Evolutionary conservation across 2,329 filamentous ascomycete species (phyloP).

Genomic region (Paracoccidioides lutzii): DNA sequence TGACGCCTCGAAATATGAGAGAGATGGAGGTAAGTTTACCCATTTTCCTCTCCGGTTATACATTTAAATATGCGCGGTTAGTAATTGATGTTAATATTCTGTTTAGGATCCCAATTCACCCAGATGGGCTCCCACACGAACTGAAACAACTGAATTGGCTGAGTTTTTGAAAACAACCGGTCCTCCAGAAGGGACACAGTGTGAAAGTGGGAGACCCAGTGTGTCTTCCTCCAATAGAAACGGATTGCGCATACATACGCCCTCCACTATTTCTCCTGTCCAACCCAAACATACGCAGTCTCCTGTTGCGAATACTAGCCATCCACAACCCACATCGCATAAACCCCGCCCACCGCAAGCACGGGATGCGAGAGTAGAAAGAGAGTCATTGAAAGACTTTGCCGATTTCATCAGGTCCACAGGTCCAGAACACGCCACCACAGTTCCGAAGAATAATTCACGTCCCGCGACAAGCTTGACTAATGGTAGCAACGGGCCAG

Average conservation of each 20-base stretch:
- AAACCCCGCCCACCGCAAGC: conserved; percentile 30
- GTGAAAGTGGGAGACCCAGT: conserved; percentile 12
- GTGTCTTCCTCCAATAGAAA: conserved; percentile 6
- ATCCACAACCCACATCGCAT: conserved; percentile 13
- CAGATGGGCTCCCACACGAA: conserved; percentile 21
- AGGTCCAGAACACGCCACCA: conserved; percentile 42
- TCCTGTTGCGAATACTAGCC: not conserved
- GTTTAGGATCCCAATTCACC: conserved; percentile 23
- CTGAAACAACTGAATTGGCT: conserved; percentile 25
- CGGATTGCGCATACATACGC: conserved; percentile 13
- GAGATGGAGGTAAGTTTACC: conserved; percentile 52
- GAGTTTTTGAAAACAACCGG: conserved; percentile 27
- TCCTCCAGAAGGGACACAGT: conserved; percentile 19
- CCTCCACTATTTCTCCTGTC: conserved; percentile 10
- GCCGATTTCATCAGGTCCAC: conserved; percentile 82
- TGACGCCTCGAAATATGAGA: conserved; percentile 68
- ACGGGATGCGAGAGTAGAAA: conserved; percentile 58
- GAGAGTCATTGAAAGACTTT: conserved; percentile 67
- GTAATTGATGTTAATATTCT: not conserved
- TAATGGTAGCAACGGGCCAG: not conserved
- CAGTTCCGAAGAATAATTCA: not conserved
- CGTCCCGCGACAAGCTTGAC: not conserved
- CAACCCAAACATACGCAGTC: conserved; percentile 15
- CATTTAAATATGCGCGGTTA: not conserved
- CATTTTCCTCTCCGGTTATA: not conserved